These are phyloP conservation scores for Claviceps arundinis DNA, from an alignment of 2,329 filamentous ascomycete species.

Conservation along the genomic window DNA sequence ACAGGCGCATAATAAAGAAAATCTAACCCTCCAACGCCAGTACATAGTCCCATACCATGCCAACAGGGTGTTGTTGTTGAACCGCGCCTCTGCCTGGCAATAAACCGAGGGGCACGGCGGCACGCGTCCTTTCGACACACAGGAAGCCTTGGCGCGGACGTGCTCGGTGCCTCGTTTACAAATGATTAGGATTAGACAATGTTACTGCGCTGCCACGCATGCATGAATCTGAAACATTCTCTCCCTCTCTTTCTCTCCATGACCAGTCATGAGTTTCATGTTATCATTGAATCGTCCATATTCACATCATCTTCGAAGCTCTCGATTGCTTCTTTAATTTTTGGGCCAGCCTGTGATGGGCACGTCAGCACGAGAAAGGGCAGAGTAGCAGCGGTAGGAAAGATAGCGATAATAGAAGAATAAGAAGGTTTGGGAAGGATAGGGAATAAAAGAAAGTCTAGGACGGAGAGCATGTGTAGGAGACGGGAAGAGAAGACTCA, in stretches of 20 bases:
- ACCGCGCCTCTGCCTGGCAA: not conserved
- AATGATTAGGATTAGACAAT: not conserved
- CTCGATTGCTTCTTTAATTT: constrained; percentile 96
- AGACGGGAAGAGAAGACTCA: constrained; percentile 27
- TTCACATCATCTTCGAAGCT: constrained; percentile 69
- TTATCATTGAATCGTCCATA: constrained; percentile 53
- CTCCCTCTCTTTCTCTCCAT: not conserved
- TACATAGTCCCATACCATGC: not conserved
- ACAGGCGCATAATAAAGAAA: not conserved
- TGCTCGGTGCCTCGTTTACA: not conserved
- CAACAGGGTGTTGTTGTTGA: not conserved
- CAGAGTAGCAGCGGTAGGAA: not conserved
- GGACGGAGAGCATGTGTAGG: too few relatives aligned
- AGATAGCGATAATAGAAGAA: not conserved
- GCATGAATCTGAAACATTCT: constrained; percentile 10
- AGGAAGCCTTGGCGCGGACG: not conserved
- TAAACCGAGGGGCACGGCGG: too few relatives aligned
- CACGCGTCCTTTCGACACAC: not conserved
- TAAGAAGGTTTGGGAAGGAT: not conserved
- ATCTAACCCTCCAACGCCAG: constrained; percentile 1
- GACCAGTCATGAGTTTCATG: constrained; percentile 19
- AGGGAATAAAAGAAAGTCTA: not conserved
- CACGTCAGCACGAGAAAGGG: not conserved
- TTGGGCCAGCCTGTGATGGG: constrained; percentile 58
- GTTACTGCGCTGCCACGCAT: constrained; percentile 12